Conservation (phyloP, 2,329 filamentous ascomycete genomes). For the Penicillium hordei region DNA sequence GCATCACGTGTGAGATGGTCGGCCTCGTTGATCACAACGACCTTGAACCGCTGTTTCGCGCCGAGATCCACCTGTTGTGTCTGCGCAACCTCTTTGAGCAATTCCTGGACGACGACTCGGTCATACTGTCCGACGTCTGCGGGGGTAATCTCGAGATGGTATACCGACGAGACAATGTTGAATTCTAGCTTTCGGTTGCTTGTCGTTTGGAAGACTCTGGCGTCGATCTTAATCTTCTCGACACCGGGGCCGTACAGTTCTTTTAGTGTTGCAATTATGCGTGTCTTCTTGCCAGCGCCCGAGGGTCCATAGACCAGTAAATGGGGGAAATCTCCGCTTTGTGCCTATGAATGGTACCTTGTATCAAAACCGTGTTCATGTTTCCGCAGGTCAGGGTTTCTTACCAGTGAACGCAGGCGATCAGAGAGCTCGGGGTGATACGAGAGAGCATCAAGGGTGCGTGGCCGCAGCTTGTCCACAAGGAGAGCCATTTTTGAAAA, state of each 20-base stretch:
- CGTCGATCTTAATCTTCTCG: conserved; percentile 99
- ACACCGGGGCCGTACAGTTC: conserved; percentile 93
- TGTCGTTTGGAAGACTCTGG: conserved; percentile 91
- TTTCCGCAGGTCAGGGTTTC: neutral
- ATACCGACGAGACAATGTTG: conserved; percentile 95
- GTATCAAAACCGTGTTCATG: conserved; percentile 9
- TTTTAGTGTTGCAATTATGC: conserved; percentile 91
- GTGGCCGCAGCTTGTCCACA: conserved; percentile 62
- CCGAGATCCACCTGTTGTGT: conserved; percentile 96
- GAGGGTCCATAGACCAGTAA: conserved; percentile 96
- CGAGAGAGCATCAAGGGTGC: conserved; percentile 60
- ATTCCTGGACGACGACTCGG: conserved; percentile 89
- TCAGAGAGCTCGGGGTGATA: conserved; percentile 90
- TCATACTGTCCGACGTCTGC: conserved; percentile 97
- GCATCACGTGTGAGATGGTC: conserved; percentile 92
- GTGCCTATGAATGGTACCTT: conserved; percentile 60
- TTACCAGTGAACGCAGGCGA: conserved; percentile 79
- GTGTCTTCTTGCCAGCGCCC: conserved; percentile 95
- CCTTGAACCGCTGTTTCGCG: conserved; percentile 92
- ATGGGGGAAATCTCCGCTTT: conserved; percentile 96
- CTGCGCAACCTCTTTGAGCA: conserved; percentile 96
- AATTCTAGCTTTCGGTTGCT: conserved; percentile 98
- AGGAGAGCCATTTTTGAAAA: conserved; percentile 58
- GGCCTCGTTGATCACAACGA: conserved; percentile 98
- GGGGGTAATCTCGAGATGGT: conserved; percentile 97